These are phyloP conservation scores for Meyerozyma athensensis DNA, from an alignment of 1,139 yeast species.

Conservation along the genomic window DNA sequence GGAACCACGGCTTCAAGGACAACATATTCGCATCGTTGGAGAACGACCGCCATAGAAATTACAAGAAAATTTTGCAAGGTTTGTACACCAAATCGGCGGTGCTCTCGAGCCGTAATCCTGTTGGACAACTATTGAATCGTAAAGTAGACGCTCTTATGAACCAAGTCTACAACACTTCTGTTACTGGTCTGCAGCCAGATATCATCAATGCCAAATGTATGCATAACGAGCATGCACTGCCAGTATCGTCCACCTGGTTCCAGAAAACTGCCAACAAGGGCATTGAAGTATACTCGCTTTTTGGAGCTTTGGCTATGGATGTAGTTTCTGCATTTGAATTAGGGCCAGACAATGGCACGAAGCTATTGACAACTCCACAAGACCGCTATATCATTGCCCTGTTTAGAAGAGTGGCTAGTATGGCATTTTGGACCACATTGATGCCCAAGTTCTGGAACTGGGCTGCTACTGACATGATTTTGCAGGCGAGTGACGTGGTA, in stretches of 20 bases:
- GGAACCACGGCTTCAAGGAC: slow-evolving; percentile 47
- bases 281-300: slow-evolving; percentile 56
- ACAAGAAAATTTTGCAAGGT: slow-evolving; percentile 44
- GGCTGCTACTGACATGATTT: slow-evolving; percentile 41
- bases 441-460: slow-evolving; percentile 51
- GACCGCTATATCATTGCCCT: slow-evolving; percentile 41
- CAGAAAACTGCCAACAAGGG: slow-evolving; percentile 25
- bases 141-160: slow-evolving; percentile 23
- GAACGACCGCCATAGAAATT: slow-evolving; percentile 44
- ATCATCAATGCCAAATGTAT: slow-evolving; percentile 27
- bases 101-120: slow-evolving; percentile 26
- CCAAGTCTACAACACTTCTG: slow-evolving; percentile 27
- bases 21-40: slow-evolving; percentile 57
- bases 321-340: slow-evolving; percentile 59
- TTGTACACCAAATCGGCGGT: slow-evolving; percentile 48
- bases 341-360: slow-evolving; percentile 46
- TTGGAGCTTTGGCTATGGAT: slow-evolving; percentile 71
- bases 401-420: slow-evolving; percentile 54
- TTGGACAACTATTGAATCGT: slow-evolving; percentile 21
- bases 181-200: slow-evolving; percentile 32
- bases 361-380: slow-evolving; percentile 32
- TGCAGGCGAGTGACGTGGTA: slow-evolving; percentile 34
- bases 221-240: slow-evolving; percentile 21
- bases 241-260: slow-evolving; percentile 27
- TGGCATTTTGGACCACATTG: slow-evolving; percentile 67